phyloP scores from a whole-genome alignment of 2,329 filamentous ascomycete species.

The Aspergillus costaricaensis region DNA sequence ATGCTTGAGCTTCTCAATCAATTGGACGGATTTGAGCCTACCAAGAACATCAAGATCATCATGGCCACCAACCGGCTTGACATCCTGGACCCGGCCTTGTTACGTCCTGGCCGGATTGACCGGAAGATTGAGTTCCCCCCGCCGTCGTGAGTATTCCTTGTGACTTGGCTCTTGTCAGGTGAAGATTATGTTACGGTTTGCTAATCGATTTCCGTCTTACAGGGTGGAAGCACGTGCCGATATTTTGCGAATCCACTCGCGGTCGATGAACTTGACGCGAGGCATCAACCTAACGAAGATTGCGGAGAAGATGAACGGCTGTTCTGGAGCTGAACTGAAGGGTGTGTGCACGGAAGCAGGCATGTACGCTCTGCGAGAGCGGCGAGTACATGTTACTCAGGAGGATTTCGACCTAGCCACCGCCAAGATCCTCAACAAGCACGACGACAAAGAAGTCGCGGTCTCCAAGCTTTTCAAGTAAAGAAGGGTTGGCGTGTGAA shows the following conservation, averaged over 20 bases:
- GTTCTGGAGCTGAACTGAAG: conserved; percentile 95
- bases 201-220: conserved; percentile 23
- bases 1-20: conserved; percentile 99
- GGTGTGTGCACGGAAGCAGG: conserved; percentile 98
- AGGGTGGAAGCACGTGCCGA: conserved; percentile 90
- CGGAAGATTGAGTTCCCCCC: conserved; percentile 99
- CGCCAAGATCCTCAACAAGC: conserved; percentile 99
- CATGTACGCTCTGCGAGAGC: conserved; percentile 95
- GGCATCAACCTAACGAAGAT: conserved; percentile 98
- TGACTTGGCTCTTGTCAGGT: background rate
- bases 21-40: conserved; percentile 96
- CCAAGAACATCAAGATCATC: conserved; percentile 99
- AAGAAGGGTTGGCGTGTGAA: conserved; percentile 1
- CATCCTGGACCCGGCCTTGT: conserved; percentile 90
- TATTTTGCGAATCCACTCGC: conserved; percentile 94
- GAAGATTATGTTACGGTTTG: conserved; percentile 4
- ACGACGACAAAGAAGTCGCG: conserved; percentile 87
- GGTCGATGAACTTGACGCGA: conserved; percentile 97
- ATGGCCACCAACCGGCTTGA: conserved; percentile 99
- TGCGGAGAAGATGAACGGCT: conserved; percentile 99
- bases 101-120: conserved; percentile 96
- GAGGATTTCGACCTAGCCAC: conserved; percentile 98
- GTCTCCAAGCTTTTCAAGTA: conserved; percentile 43
- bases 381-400: conserved; percentile 96
- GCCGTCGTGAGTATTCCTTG: conserved; percentile 61